These are phyloP conservation scores for Aspergillus novofumigatus DNA, from an alignment of 2,329 filamentous ascomycete genomes.

Conservation along the genomic window DNA sequence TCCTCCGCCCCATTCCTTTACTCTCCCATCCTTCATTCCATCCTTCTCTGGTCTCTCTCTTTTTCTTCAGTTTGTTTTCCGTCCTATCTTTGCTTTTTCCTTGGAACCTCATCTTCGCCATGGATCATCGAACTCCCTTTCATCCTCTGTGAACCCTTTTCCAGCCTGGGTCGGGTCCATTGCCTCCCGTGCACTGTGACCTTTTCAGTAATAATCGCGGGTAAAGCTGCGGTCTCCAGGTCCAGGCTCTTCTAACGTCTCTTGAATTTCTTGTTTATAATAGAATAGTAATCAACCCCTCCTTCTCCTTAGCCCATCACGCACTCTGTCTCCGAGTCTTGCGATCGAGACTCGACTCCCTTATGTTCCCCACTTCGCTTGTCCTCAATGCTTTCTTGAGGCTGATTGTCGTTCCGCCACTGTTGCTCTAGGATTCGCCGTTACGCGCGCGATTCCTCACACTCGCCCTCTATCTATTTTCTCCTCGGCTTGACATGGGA, in stretches of 20 bases:
- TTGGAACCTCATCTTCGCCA: constrained; percentile 1
- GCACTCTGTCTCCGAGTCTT: constrained; percentile 1
- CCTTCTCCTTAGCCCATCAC: constrained; percentile 5
- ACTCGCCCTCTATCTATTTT: background rate
- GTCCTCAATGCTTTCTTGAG: background rate
- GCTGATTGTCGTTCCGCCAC: constrained; percentile 13
- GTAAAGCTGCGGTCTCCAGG: constrained; percentile 2
- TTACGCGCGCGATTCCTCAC: constrained; percentile 2
- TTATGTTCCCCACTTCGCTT: background rate
- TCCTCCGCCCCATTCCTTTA: constrained; percentile 6
- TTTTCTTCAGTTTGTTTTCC: background rate
- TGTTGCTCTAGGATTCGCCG: constrained; percentile 7
- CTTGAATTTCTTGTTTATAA: constrained; percentile 5
- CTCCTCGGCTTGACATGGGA: constrained; percentile 51
- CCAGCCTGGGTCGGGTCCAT: constrained; percentile 12
- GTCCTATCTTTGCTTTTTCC: background rate
- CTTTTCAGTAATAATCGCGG: background rate
- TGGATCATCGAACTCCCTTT: constrained; percentile 7
- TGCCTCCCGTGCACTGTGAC: background rate
- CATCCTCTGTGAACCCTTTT: constrained; percentile 14
- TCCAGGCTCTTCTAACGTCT: constrained; percentile 1
- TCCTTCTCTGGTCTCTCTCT: constrained; percentile 6
- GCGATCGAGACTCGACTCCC: background rate
- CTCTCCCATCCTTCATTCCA: constrained; percentile 8
- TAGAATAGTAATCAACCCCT: constrained; percentile 11